Evolutionary conservation across 441 rosid species (phyloP).

Genomic region (Erodium trifolium): DNA sequence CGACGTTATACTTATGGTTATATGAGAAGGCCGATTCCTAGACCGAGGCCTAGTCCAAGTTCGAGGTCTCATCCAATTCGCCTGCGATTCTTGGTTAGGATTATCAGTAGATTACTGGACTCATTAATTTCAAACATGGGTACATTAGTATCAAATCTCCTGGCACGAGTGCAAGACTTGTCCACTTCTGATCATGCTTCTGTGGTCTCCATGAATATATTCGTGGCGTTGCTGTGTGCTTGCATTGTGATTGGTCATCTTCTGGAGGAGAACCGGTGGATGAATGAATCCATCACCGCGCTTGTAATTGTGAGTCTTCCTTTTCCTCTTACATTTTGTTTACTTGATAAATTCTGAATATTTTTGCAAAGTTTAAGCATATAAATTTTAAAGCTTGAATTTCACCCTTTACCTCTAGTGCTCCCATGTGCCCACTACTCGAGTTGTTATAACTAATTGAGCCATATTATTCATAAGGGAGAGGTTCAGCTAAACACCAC

Average conservation of each 20-base stretch:
- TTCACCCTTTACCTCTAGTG: background rate
- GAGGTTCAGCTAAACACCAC: too few relatives aligned
- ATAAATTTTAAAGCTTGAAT: background rate
- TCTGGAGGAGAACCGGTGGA: constrained; percentile 30
- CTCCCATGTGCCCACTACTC: background rate
- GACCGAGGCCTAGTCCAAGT: too few relatives aligned
- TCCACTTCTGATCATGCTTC: constrained; percentile 16
- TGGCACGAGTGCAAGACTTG: background rate
- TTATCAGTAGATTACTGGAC: background rate
- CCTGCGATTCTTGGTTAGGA: too few relatives aligned
- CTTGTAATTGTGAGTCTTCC: constrained; percentile 30
- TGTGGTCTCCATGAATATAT: constrained; percentile 28
- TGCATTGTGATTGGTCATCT: constrained; percentile 41
- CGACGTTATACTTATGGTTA: too few relatives aligned
- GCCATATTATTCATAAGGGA: background rate
- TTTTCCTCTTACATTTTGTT: background rate
- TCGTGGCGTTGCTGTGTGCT: constrained; percentile 32
- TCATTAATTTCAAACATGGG: background rate
- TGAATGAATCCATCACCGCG: constrained; percentile 33
- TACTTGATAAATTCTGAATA: background rate
- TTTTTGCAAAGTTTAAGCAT: too few relatives aligned
- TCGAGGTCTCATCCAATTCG: too few relatives aligned
- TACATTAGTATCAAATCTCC: background rate
- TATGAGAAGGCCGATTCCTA: too few relatives aligned
- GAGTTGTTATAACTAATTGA: background rate